Evolutionary conservation across 1,139 yeast genomes (phyloP).

Genomic region (Geotrichum bryndzae): DNA sequence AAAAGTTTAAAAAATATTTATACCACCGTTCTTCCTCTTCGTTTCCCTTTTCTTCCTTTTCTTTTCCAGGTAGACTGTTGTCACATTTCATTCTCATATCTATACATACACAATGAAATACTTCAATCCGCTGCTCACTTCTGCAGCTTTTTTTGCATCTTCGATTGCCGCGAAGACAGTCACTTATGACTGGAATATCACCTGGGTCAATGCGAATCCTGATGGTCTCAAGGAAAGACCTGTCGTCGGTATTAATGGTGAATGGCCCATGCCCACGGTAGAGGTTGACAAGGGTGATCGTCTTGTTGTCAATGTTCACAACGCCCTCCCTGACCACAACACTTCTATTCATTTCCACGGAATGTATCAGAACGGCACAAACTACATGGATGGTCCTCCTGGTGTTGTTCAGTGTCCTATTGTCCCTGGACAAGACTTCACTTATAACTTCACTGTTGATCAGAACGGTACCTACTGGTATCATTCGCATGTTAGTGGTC

Average conservation of each 20-base stretch:
- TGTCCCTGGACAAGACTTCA: constrained; percentile 65
- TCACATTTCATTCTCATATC: neutral
- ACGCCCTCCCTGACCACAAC: constrained; percentile 55
- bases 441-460: constrained; percentile 71
- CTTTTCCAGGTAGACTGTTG: neutral
- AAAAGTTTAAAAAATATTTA: neutral
- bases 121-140: constrained; percentile 1
- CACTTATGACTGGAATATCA: constrained; percentile 64
- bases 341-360: constrained; percentile 92
- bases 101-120: constrained; percentile 5
- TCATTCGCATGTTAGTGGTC: constrained; percentile 81
- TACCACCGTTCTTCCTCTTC: neutral
- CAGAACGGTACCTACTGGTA: constrained; percentile 93
- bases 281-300: constrained; percentile 70
- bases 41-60: neutral
- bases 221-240: constrained; percentile 64
- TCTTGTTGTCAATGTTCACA: constrained; percentile 60
- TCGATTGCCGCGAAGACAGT: constrained; percentile 49
- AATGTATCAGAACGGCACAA: constrained; percentile 67
- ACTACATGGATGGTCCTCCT: constrained; percentile 84
- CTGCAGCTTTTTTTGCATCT: constrained; percentile 20
- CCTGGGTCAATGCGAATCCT: constrained; percentile 66
- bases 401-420: constrained; percentile 84
- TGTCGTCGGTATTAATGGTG: constrained; percentile 73
- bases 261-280: constrained; percentile 81